Percentiles rank a stretch among this genome's conserved stretches.
Evolutionary conservation across 352 stramenopile species (phyloP).

Genomic region (Phytophthora agathidicida): DNA sequence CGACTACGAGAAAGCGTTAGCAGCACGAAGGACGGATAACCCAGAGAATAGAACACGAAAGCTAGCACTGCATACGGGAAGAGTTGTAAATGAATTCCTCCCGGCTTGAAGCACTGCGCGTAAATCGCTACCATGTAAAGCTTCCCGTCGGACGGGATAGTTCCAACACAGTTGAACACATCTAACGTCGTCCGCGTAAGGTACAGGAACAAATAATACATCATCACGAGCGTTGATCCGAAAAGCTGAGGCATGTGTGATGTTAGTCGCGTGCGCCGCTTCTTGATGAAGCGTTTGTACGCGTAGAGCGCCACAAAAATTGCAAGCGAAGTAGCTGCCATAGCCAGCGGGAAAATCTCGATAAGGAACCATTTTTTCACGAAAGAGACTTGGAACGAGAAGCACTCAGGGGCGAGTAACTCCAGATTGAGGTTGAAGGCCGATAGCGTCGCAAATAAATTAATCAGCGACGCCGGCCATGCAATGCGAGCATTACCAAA

Average conservation of each 20-base stretch:
- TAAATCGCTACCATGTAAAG: slow-evolving; percentile 81
- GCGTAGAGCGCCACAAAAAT: slow-evolving; percentile 60
- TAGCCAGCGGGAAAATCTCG: slow-evolving; percentile 56
- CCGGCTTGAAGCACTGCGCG: slow-evolving; percentile 59
- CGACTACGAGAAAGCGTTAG: slow-evolving; percentile 63
- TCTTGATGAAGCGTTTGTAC: slow-evolving; percentile 63
- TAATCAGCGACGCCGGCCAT: slow-evolving; percentile 70
- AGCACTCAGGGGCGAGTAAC: slow-evolving; percentile 81
- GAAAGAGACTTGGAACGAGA: slow-evolving; percentile 76
- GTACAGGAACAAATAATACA: slow-evolving; percentile 86
- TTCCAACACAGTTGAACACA: slow-evolving; percentile 78
- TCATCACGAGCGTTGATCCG: slow-evolving; percentile 76
- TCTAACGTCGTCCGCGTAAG: slow-evolving; percentile 76
- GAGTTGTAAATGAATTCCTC: slow-evolving; percentile 64
- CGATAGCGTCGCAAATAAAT: slow-evolving; percentile 68
- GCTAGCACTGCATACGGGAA: slow-evolving; percentile 67
- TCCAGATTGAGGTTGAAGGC: slow-evolving; percentile 89
- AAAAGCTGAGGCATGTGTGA: slow-evolving; percentile 74
- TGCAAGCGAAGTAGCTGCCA: slow-evolving; percentile 46
- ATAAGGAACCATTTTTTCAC: slow-evolving; percentile 76
- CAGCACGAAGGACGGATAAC: slow-evolving; percentile 75
- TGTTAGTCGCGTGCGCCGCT: slow-evolving; percentile 58
- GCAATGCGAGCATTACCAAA: slow-evolving; percentile 73
- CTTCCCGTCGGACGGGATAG: slow-evolving; percentile 67
- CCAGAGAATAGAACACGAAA: slow-evolving; percentile 76